Conservation (phyloP, 2,329 filamentous ascomycete species). For the Amauroascus verrucosus region DNA sequence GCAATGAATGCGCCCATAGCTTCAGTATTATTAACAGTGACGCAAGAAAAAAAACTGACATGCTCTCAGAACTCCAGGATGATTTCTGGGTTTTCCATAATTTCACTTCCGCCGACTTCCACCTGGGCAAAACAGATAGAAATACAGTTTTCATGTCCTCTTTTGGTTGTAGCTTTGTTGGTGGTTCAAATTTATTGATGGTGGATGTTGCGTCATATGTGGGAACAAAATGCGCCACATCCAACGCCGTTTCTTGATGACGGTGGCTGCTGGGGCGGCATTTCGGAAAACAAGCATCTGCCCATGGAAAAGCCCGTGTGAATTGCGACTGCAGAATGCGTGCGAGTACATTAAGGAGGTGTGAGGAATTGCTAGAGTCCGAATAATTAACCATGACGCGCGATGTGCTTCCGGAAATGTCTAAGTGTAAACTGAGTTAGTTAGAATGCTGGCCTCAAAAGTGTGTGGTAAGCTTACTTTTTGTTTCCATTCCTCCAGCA, state of each 20-base stretch:
- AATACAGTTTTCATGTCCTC: background rate
- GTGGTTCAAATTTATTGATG: background rate
- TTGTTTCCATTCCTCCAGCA: no score
- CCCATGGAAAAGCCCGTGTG: background rate
- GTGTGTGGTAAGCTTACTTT: no score
- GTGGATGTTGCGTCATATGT: background rate
- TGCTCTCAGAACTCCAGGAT: background rate
- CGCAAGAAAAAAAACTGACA: background rate
- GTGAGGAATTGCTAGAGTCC: no score
- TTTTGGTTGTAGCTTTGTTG: background rate
- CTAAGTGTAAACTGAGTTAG: no score
- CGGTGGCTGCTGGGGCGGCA: background rate
- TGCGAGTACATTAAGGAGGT: background rate
- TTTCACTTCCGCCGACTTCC: slow-evolving; percentile 1
- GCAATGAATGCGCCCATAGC: background rate
- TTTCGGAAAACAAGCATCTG: background rate
- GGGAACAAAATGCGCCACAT: background rate
- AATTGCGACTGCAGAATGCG: background rate
- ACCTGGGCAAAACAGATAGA: background rate
- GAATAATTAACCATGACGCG: no score
- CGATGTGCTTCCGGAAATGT: no score
- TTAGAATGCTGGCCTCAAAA: no score
- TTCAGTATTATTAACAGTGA: background rate
- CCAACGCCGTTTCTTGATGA: background rate
- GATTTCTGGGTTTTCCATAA: background rate